Percentiles rank a stretch among this genome's conserved stretches.
Evolutionary conservation across 305 asterid genomes (phyloP).

Genomic region (Coffea humblotiana): DNA sequence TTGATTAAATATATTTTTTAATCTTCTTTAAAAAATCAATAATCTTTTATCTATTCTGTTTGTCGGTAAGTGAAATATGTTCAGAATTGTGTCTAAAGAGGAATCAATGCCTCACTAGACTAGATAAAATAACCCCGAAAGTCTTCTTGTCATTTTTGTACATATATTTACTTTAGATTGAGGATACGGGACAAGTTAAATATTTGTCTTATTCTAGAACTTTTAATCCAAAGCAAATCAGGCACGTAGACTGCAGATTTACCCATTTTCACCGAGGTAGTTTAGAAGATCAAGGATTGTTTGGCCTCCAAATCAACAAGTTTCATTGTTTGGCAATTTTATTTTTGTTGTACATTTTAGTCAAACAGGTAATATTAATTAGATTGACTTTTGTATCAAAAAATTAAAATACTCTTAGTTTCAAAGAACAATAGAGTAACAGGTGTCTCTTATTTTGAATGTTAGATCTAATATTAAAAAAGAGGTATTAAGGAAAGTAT

Average conservation of each 20-base stretch:
- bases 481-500: too few relatives aligned
- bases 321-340: background rate
- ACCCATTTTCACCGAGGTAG: background rate
- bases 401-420: too few relatives aligned
- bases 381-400: too few relatives aligned
- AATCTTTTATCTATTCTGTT: background rate
- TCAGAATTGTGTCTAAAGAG: background rate
- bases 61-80: background rate
- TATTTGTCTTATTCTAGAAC: background rate
- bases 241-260: constrained; percentile 4
- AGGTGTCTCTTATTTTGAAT: too few relatives aligned
- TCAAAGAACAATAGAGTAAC: too few relatives aligned
- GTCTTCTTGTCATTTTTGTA: background rate
- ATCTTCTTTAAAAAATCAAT: too few relatives aligned
- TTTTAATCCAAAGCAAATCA: background rate
- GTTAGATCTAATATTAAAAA: too few relatives aligned
- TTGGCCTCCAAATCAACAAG: too few relatives aligned
- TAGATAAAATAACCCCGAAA: background rate
- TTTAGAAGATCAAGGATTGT: background rate
- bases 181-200: background rate
- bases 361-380: too few relatives aligned
- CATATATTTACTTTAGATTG: background rate
- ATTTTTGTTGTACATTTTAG: too few relatives aligned
- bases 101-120: background rate
- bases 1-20: too few relatives aligned